phyloP scores from a whole-genome alignment of 1,284 basidiomycete genomes.

The Fomitiporia mediterranea region DNA sequence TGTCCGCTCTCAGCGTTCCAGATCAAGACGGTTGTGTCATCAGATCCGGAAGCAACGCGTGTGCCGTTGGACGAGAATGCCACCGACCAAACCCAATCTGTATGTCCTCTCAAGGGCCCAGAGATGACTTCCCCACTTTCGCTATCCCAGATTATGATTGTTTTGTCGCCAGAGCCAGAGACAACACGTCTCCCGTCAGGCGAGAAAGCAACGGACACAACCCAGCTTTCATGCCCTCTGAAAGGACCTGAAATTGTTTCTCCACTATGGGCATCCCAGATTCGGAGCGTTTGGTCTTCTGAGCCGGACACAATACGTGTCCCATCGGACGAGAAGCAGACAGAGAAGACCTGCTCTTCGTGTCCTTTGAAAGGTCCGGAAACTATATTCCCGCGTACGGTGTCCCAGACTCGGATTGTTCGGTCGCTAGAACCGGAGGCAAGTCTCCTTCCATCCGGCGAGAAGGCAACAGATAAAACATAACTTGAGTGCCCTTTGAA shows the following conservation, averaged over 20 bases:
- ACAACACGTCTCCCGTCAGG: neutral
- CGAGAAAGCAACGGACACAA: neutral
- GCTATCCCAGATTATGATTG: neutral
- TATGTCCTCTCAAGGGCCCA: neutral
- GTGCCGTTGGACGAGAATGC: conserved; percentile 1
- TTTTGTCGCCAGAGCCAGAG: neutral
- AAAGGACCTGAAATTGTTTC: neutral
- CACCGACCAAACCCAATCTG: neutral
- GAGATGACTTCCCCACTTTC: neutral
- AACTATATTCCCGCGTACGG: neutral
- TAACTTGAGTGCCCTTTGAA: conserved; percentile 1
- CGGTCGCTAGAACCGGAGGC: conserved; percentile 8
- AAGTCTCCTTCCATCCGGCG: conserved; percentile 14
- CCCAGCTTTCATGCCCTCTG: neutral
- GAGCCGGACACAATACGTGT: neutral
- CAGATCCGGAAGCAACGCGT: neutral
- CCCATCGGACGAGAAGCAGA: neutral
- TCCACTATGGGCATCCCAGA: neutral
- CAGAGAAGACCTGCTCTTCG: too few relatives aligned
- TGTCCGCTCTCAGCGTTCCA: neutral
- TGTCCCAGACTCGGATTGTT: neutral
- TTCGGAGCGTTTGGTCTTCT: neutral
- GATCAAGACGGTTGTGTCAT: neutral
- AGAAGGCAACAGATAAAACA: conserved; percentile 12
- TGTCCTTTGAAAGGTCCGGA: neutral